phyloP scores from a whole-genome alignment of 225 moss, liverwort and hornwort genomes.

The Asterella californica region DNA sequence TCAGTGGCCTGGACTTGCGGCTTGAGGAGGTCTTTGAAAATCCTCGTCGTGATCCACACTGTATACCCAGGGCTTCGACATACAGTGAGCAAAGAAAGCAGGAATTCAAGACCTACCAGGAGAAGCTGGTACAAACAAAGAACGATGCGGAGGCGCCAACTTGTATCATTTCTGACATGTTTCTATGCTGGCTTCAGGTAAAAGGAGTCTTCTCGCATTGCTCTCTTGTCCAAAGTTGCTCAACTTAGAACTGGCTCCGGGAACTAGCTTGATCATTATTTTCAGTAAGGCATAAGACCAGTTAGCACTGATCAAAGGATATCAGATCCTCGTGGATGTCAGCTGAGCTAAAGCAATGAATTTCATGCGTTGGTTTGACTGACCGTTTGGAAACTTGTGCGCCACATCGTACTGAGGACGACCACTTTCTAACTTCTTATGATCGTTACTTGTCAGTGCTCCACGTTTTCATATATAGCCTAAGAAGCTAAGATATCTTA shows the following conservation, averaged over 20 bases:
- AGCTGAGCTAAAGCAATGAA: background rate
- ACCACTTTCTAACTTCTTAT: background rate
- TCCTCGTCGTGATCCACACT: background rate
- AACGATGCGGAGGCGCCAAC: conserved; percentile 11
- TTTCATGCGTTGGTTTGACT: background rate
- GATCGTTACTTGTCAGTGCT: background rate
- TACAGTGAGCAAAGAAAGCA: background rate
- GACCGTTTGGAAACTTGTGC: background rate
- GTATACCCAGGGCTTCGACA: background rate
- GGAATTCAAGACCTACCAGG: conserved; percentile 23
- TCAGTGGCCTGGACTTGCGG: conserved; percentile 19
- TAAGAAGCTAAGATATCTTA: background rate
- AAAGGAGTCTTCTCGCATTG: background rate
- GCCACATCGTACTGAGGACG: background rate
- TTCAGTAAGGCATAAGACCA: background rate
- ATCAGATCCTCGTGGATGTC: background rate
- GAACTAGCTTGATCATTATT: background rate
- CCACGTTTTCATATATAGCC: background rate
- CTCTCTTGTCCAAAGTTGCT: too few relatives aligned
- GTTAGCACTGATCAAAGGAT: background rate
- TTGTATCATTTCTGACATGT: conserved; percentile 20
- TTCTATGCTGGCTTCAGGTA: conserved; percentile 16
- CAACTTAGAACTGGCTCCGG: background rate
- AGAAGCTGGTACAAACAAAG: conserved; percentile 1
- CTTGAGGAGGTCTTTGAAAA: conserved; percentile 17